These are phyloP conservation scores for Metschnikowia aberdeeniae DNA, from an alignment of 805 yeast genomes.

Conservation along the genomic window DNA sequence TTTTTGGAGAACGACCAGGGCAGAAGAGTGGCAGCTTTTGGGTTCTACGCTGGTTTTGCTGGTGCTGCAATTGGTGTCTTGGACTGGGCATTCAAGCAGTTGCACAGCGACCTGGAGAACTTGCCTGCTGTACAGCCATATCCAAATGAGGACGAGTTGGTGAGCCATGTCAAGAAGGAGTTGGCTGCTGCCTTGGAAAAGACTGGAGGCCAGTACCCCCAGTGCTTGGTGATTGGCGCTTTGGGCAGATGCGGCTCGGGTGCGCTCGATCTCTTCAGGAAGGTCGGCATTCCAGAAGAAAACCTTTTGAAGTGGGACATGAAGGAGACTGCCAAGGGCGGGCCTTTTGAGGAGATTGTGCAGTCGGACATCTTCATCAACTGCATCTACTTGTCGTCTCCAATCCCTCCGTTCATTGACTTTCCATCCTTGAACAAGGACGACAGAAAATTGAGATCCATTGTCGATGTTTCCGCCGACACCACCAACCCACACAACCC, in stretches of 20 bases:
- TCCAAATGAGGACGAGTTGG: constrained; percentile 70
- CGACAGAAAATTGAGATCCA: constrained; percentile 78
- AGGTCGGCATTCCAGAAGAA: constrained; percentile 82
- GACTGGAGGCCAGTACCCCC: constrained; percentile 66
- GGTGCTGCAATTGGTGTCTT: constrained; percentile 96
- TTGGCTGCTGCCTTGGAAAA: constrained; percentile 53
- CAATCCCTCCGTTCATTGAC: constrained; percentile 89
- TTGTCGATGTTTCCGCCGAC: constrained; percentile 98
- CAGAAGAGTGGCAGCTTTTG: constrained; percentile 98
- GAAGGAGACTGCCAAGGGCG: constrained; percentile 93
- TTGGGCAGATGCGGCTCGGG: constrained; percentile 99
- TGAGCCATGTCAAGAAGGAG: constrained; percentile 63
- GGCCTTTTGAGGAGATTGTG: constrained; percentile 92
- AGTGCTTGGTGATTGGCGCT: constrained; percentile 89
- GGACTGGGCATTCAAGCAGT: constrained; percentile 92
- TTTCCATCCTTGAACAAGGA: constrained; percentile 58
- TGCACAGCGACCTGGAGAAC: constrained; percentile 60
- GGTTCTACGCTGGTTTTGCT: constrained; percentile 99
- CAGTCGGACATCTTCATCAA: constrained; percentile 86
- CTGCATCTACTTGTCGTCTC: constrained; percentile 90
- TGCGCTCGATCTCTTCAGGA: constrained; percentile 77
- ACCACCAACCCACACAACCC: constrained; percentile 99
- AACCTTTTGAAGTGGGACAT: constrained; percentile 93
- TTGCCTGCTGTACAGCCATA: constrained; percentile 80
- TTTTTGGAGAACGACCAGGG: constrained; percentile 92